Base-by-base conservation (phyloP, 257 asterid species). In the Euphrasia confusa region DNA sequence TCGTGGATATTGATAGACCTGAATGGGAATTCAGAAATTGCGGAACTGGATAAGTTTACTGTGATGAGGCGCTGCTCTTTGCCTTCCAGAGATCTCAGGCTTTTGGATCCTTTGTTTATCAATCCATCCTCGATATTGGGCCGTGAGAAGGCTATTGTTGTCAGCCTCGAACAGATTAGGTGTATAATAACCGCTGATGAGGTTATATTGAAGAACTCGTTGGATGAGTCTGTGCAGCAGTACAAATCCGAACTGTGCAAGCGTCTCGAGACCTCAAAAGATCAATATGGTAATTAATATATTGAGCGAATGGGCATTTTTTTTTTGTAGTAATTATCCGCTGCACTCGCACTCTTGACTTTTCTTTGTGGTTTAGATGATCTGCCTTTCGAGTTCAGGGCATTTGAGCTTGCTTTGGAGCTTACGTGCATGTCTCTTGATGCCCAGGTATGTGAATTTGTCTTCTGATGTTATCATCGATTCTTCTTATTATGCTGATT, bases 81-180 rank as follows among this genome's bases (percentile, higher is more conserved):
- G 80, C 99, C 99, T 66, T 85, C 99, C 9, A 78, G 99, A 78
- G 99, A 93, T 77, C 95, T 93, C 62, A 87, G 99, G 68, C 96
- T 93, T 74, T 70, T 93, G 88, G 99, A 93, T 76, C 99, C 99
- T 45, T 63, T 89, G 65, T 89, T 93, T 72, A 90, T 93, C 67
- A 79, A 87, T 66, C 97, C 97, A 21, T 93, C 90, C 52, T 75
- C 96, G 13, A 93, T 93, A 70, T 77, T 93, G 69, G 99, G 99
- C n/a, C 94, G 99, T 35, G 99, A 93, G 65, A 84, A 89, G 68
- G 97, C 97, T 69, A 93, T 93, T 64, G 99, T 93, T 48, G 89
- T 93, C 67, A 87, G 90, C 71, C 95, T 89, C 40, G 97, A 89
- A 64, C 97, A 89, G 78, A 89, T 93, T 68, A 85, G 99, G 77